Evolutionary conservation across 139 green algal species (phyloP), one percentile per base, ranked within the genome.

Genomic region (Chlamydomonas schloesseri): DNA sequence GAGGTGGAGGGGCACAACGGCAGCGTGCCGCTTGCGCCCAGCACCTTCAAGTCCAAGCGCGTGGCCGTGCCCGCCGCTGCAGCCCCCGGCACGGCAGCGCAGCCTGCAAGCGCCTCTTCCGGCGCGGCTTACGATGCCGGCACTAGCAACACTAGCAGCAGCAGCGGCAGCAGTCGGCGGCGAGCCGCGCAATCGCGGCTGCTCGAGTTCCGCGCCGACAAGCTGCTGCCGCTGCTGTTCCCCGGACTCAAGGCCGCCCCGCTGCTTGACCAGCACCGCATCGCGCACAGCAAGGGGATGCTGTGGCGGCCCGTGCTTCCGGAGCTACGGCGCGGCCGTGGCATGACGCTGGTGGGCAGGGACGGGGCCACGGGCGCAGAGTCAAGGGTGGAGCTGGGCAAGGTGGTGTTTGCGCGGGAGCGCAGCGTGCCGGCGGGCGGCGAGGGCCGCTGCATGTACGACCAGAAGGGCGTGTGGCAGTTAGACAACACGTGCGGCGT

Each of bases 391-490:
- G 80, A 86, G 0, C 50, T 86, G 50, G 67, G 67, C 8, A 50
- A 6, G 4, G 42, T 86, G 50, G 80, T 14, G 50, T 86, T 86
- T 24, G 47, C 3, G 17, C 67, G 80, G 31, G 42, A 86, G 50
- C 31, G 47, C 23, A 78, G 50, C 20, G 50, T 86, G 9, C 34
- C 78, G 37, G 62, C 78, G 34, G 78, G 69, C 28, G 81, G 81
- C 55, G 69, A 87, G 81, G 81, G 26, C 10, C 81, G 81, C 33
- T 87, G 81, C 70, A 13, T 79, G 69, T 53, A 87, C 50, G 69
- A 79, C 46, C 65, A 87, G 69, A 26, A 79, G 26, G 81, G 81
- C 53, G 36, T 62, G 33, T 87, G 81, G 81, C 53, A 87, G 69
- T 0, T 23, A 50, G 81, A 87, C 70, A 29, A 13, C 53, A 87